A percentile compares a stretch with the other conserved stretches of the same genome.
These are phyloP conservation scores for Sechiopsis laciniata DNA, from an alignment of 306 rosid species.

Conservation along the genomic window DNA sequence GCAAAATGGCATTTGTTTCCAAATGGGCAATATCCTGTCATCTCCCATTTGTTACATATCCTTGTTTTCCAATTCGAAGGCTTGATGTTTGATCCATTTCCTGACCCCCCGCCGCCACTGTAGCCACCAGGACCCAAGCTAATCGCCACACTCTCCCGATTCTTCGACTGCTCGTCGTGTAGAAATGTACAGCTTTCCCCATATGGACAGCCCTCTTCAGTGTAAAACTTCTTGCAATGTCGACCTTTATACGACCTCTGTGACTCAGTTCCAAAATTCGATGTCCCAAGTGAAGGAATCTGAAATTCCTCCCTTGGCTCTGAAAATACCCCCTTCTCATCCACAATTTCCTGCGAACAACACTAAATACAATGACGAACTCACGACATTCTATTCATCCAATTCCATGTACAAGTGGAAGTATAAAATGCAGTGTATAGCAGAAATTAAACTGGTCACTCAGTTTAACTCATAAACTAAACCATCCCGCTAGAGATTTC, in stretches of 20 bases:
- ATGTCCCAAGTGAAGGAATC: conserved; percentile 66
- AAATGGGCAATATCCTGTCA: conserved; percentile 97
- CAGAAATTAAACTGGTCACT: not conserved
- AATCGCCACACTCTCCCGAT: conserved; percentile 94
- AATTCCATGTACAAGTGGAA: not conserved
- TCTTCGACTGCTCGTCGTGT: conserved; percentile 88
- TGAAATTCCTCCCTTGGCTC: conserved; percentile 90
- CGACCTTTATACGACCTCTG: conserved; percentile 88
- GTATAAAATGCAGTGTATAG: not conserved
- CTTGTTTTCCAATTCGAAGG: conserved; percentile 99
- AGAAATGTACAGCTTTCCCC: conserved; percentile 94
- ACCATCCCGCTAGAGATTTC: conserved; percentile 3
- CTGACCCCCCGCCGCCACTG: conserved; percentile 42
- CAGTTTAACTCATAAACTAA: not conserved
- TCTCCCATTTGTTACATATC: conserved; percentile 97
- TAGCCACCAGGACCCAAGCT: conserved; percentile 97
- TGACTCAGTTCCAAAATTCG: conserved; percentile 43
- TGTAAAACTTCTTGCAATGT: conserved; percentile 93
- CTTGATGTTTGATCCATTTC: conserved; percentile 51
- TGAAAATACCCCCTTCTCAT: conserved; percentile 44
- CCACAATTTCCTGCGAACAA: conserved; percentile 65
- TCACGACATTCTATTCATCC: not conserved
- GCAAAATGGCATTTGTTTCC: conserved; percentile 98
- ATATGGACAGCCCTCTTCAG: conserved; percentile 97
- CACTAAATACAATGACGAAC: not conserved